A percentile compares a stretch with the other conserved stretches of the same genome.
These are phyloP conservation scores for Melanopsichium pennsylvanicum DNA, from an alignment of 1,284 basidiomycete genomes.

Conservation along the genomic window DNA sequence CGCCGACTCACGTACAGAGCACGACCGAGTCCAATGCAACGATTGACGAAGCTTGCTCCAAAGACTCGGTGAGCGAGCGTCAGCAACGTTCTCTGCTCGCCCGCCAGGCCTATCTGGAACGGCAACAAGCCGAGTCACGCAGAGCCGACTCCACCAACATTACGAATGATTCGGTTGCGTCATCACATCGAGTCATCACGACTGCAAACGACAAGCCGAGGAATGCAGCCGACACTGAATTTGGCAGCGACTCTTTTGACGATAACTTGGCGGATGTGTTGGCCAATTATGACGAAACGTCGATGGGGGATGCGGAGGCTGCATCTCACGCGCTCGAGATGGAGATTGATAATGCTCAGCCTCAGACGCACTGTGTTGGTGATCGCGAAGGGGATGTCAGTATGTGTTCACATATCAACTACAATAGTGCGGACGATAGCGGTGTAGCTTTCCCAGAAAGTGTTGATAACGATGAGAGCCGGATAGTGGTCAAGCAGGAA, in stretches of 20 bases:
- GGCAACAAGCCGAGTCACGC: constrained; percentile 25
- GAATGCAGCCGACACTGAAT: constrained; percentile 10
- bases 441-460: constrained; percentile 17
- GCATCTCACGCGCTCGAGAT: constrained; percentile 37
- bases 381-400: neutral
- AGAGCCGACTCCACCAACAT: neutral
- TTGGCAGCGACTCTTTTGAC: constrained; percentile 37
- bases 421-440: constrained; percentile 33
- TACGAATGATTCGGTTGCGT: neutral
- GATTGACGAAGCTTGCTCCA: neutral
- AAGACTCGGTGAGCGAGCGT: constrained; percentile 12
- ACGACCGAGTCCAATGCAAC: too few species aligned
- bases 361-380: neutral
- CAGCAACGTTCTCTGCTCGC: constrained; percentile 38
- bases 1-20: too few species aligned
- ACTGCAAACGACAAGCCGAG: neutral
- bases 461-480: neutral
- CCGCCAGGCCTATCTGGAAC: constrained; percentile 31
- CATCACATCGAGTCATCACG: neutral
- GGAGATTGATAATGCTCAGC: constrained; percentile 24
- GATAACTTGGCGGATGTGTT: constrained; percentile 28
- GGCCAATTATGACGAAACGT: constrained; percentile 33
- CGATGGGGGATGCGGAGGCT: constrained; percentile 35
- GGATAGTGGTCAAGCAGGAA: constrained; percentile 19
- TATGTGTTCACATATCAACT: neutral